A percentile compares a stretch with the other conserved stretches of the same genome.
Conservation (phyloP, 78 protist genomes). For the Chrysochromulina tobinii region DNA sequence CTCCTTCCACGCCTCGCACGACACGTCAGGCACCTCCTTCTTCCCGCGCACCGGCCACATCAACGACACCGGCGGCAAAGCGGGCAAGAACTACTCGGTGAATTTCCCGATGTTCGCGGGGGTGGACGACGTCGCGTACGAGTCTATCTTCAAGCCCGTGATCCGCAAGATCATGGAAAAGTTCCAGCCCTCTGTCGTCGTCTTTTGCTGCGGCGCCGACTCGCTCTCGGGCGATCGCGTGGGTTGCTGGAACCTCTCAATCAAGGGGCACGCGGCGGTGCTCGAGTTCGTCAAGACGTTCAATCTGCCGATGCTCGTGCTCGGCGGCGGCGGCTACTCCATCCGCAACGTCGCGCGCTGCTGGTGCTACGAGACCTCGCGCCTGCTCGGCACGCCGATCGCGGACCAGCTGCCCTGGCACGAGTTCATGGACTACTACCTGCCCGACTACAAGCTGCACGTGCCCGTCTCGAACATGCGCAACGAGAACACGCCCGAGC, state of each 20-base stretch:
- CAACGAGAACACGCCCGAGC: slow-evolving; percentile 82
- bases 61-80: slow-evolving; percentile 83
- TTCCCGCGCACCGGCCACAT: slow-evolving; percentile 89
- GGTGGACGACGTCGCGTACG: slow-evolving; percentile 89
- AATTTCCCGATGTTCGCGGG: slow-evolving; percentile 98
- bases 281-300: slow-evolving; percentile 80
- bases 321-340: slow-evolving; percentile 99
- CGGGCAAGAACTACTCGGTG: slow-evolving; percentile 86
- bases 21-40: slow-evolving; percentile 74
- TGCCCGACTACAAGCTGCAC: slow-evolving; percentile 90
- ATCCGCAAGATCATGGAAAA: slow-evolving; percentile 67
- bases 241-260: slow-evolving; percentile 92
- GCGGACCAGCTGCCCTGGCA: slow-evolving; percentile 83
- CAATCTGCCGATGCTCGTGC: slow-evolving; percentile 85
- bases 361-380: slow-evolving; percentile 96
- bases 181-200: slow-evolving; percentile 89
- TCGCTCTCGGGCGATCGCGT: slow-evolving; percentile 93
- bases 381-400: slow-evolving; percentile 44
- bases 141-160: slow-evolving; percentile 81
- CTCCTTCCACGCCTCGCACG: slow-evolving; percentile 87
- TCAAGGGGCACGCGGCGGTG: slow-evolving; percentile 88
- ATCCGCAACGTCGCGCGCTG: slow-evolving; percentile 95
- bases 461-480: slow-evolving; percentile 71
- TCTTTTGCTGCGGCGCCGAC: slow-evolving; percentile 99
- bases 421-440: slow-evolving; percentile 93